Percentiles rank a stretch among this genome's conserved stretches.
phyloP scores from a whole-genome alignment of 202 grass and related monocot genomes.

The Schoenoplectus triqueter region DNA sequence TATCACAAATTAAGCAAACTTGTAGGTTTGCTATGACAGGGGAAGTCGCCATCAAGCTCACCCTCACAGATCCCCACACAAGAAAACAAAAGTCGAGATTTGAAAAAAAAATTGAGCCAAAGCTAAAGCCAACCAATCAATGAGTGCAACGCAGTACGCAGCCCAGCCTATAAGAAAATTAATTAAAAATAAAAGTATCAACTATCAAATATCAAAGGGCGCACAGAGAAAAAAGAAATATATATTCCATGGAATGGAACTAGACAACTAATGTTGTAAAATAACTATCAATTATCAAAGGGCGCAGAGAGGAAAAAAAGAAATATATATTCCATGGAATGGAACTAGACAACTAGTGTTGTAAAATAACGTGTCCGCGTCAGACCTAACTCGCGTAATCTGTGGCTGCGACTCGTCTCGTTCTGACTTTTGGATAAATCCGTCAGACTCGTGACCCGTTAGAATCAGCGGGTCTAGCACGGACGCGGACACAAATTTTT shows the following conservation, averaged over 20 bases:
- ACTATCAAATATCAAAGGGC: background rate
- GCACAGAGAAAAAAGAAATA: background rate
- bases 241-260: conserved; percentile 21
- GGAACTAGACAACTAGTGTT: too few relatives aligned
- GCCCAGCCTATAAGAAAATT: background rate
- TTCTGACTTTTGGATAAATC: too few relatives aligned
- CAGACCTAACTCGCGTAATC: too few relatives aligned
- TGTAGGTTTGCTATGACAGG: background rate
- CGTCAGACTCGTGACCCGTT: too few relatives aligned
- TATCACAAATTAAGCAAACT: background rate
- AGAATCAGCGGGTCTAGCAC: too few relatives aligned
- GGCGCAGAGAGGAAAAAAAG: too few relatives aligned
- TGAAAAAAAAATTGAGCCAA: conserved; percentile 1
- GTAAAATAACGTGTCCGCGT: too few relatives aligned
- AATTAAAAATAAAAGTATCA: background rate
- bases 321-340: conserved; percentile 21
- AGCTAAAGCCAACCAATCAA: background rate
- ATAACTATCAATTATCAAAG: background rate
- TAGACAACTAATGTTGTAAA: too few relatives aligned
- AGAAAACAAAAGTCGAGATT: conserved; percentile 24
- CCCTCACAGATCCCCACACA: background rate
- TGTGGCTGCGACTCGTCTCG: too few relatives aligned
- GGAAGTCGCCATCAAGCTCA: background rate
- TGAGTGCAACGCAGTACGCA: background rate
- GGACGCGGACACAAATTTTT: too few relatives aligned